A percentile compares a stretch with the other conserved stretches of the same genome.
Conservation (phyloP, 2,329 filamentous ascomycete species). For the Fusarium anguioides region DNA sequence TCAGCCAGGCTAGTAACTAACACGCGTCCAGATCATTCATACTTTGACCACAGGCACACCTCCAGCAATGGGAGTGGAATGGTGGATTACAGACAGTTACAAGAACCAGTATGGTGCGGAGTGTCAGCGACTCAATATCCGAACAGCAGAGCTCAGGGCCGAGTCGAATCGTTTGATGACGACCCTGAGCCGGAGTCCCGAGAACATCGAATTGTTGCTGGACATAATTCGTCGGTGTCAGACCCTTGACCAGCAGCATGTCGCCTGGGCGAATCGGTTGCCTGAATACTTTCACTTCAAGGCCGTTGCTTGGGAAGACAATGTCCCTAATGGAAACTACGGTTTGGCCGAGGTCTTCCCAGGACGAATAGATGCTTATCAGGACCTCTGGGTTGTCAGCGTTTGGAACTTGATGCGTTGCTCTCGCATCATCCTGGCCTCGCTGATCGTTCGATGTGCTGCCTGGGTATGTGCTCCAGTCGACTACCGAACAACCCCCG, state of each 20-base stretch:
- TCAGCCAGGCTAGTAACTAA: conserved; percentile 4
- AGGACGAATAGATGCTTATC: conserved; percentile 69
- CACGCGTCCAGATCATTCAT: conserved; percentile 62
- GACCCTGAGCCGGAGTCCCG: conserved; percentile 57
- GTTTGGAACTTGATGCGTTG: conserved; percentile 67
- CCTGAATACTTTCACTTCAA: conserved; percentile 63
- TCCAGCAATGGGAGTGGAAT: conserved; percentile 65
- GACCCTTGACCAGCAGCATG: conserved; percentile 62
- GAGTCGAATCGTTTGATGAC: conserved; percentile 64
- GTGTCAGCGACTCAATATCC: conserved; percentile 65
- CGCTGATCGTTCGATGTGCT: conserved; percentile 67
- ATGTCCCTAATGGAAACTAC: conserved; percentile 64
- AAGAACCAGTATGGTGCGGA: conserved; percentile 60
- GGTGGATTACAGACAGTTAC: conserved; percentile 68
- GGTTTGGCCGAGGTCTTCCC: conserved; percentile 67
- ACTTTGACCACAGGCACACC: conserved; percentile 64
- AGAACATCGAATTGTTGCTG: conserved; percentile 62
- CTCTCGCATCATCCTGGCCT: conserved; percentile 65
- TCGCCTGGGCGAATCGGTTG: conserved; percentile 62
- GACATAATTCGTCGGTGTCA: conserved; percentile 64
- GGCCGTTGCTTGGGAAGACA: conserved; percentile 68
- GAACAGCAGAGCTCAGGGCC: conserved; percentile 65
- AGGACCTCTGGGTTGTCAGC: conserved; percentile 68
- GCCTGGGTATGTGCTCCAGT: conserved; percentile 70
- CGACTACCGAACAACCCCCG: conserved; percentile 71